Conservation (phyloP, 805 yeast species). For the Saccharomycopsis babjevae region DNA sequence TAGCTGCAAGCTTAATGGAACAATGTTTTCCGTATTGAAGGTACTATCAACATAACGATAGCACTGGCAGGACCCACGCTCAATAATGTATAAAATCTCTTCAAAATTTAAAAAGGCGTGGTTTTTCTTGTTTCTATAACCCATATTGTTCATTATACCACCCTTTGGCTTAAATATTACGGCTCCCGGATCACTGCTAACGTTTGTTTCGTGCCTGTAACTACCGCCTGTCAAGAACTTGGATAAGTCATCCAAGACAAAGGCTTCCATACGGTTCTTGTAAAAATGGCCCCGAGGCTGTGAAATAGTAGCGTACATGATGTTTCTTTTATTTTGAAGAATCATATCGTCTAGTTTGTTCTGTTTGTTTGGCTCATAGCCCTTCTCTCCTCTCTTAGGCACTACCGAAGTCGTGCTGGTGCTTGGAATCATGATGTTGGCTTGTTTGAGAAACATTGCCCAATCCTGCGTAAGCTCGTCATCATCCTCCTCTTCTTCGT, state of each 20-base stretch:
- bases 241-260: conserved; percentile 28
- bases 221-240: conserved; percentile 2
- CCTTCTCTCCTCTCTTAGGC: conserved; percentile 17
- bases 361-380: conserved; percentile 13
- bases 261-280: conserved; percentile 36
- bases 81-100: conserved; percentile 56
- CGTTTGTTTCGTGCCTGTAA: neutral
- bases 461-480: conserved; percentile 13
- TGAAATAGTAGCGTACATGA: conserved; percentile 14
- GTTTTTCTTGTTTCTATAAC: conserved; percentile 32
- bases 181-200: conserved; percentile 18
- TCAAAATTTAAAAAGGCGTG: conserved; percentile 41
- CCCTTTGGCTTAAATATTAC: conserved; percentile 40
- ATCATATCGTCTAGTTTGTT: conserved; percentile 10
- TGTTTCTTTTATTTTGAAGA: conserved; percentile 9
- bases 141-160: conserved; percentile 51
- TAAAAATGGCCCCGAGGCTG: conserved; percentile 15
- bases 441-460: conserved; percentile 3
- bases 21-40: conserved; percentile 20
- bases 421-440: conserved; percentile 1
- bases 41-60: conserved; percentile 18
- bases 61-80: conserved; percentile 46
- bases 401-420: conserved; percentile 3
- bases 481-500: conserved; percentile 8
- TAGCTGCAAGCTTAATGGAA: conserved; percentile 41